A percentile compares a stretch with the other conserved stretches of the same genome.
Conservation (phyloP, 305 asterid genomes). For the Striga hermonthica region DNA sequence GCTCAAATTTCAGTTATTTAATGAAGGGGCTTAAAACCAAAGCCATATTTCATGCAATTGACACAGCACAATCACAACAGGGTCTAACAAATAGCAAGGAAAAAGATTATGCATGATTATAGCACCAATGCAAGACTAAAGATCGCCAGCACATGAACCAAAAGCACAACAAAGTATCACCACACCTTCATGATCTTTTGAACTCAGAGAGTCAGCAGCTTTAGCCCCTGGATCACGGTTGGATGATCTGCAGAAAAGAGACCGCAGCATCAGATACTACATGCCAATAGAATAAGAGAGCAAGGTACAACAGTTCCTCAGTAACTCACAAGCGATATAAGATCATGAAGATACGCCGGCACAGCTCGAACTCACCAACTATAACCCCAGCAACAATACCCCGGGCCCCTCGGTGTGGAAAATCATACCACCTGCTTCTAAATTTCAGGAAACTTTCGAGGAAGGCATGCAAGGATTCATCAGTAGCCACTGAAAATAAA, state of each 20-base stretch:
- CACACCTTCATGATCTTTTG: slow-evolving; percentile 79
- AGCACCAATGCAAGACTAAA: slow-evolving; percentile 17
- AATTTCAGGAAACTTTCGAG: slow-evolving; percentile 86
- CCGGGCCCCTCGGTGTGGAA: slow-evolving; percentile 72
- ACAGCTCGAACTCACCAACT: slow-evolving; percentile 80
- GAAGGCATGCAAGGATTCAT: slow-evolving; percentile 68
- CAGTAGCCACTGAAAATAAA: slow-evolving; percentile 61
- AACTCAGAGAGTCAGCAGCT: slow-evolving; percentile 66
- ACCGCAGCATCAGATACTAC: slow-evolving; percentile 16
- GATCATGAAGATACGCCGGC: slow-evolving; percentile 85
- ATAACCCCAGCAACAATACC: slow-evolving; percentile 83
- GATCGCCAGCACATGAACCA: neutral
- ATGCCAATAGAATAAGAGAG: neutral
- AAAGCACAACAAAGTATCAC: slow-evolving; percentile 4
- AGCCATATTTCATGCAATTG: no score
- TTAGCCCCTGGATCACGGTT: slow-evolving; percentile 87
- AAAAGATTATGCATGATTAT: slow-evolving; percentile 3
- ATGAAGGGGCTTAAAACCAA: no score
- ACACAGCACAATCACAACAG: neutral
- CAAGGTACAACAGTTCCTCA: neutral
- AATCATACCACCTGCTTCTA: slow-evolving; percentile 95
- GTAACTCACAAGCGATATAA: slow-evolving; percentile 80
- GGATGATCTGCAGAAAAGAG: slow-evolving; percentile 56
- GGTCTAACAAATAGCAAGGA: neutral
- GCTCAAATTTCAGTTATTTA: no score